Conservation (phyloP, 1,284 basidiomycete genomes). For the Chondrostereum purpureum region DNA sequence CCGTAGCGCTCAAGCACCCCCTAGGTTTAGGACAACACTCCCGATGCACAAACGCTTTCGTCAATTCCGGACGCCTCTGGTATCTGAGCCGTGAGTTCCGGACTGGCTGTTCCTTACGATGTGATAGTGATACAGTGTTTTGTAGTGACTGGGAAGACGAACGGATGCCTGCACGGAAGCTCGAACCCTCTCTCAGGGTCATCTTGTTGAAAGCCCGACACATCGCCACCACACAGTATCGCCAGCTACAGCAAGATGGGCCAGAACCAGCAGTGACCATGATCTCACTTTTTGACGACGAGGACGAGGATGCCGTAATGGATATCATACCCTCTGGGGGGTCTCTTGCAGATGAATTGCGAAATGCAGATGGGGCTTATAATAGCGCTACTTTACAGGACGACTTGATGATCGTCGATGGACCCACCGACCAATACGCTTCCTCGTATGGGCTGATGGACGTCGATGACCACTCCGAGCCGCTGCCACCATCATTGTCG, state of each 20-base stretch:
- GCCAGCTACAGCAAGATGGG: not conserved
- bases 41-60: not conserved
- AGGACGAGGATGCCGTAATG: not conserved
- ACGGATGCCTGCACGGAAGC: not conserved
- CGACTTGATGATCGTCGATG: not conserved
- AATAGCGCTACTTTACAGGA: too few species aligned
- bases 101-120: not conserved
- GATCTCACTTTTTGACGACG: not conserved
- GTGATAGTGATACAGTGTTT: not conserved
- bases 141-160: not conserved
- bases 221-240: too few species aligned
- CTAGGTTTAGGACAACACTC: not conserved
- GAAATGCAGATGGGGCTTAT: too few species aligned
- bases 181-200: not conserved
- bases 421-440: too few species aligned
- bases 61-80: not conserved
- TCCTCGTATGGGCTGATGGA: not conserved
- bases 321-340: not conserved
- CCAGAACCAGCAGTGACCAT: not conserved
- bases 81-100: not conserved
- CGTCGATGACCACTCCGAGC: not conserved
- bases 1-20: not conserved
- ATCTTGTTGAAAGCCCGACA: too few species aligned
- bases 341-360: not conserved
- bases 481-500: not conserved